Base-by-base conservation (phyloP, 495 filamentous ascomycete genomes). In the Terfezia boudieri region DNA sequence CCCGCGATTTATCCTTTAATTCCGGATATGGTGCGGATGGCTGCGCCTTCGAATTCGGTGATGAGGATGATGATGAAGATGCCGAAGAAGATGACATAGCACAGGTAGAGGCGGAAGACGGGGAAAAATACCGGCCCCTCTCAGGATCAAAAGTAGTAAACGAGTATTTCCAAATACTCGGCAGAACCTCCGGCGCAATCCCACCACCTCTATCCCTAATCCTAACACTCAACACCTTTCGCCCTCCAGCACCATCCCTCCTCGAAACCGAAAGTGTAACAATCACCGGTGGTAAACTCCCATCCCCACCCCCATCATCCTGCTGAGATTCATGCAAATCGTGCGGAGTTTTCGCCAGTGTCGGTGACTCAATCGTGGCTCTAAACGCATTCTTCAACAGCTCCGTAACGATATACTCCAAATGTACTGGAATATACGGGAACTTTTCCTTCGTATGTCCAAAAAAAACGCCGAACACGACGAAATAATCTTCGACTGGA, bases 401-500 rank as follows among this genome's bases (percentile, higher is more conserved):
- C 68, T 98, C 90, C 0, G 89, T 95, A 55, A 94, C 74, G 58
- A 98, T 94, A 66, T 98, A 98, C 66, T 95, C 90, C 14, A 96
- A 72, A 66, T 98, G 90, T 55, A 92, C 88, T 7, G 90, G 89
- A 6, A 98, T 79, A 59, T 92, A 87, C 12, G 90, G 86, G 61
- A 96, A 89, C 0, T 75, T 76, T 11, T 86, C 82, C 46, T 83
- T 78, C 0, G 82, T 77, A 58, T 89, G 76, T 35, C 89, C n/a
- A n/a, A n/a, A n/a, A n/a, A n/a, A 60, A 92, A 90, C 56, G 80
- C 77, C 54, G 86, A 86, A 66, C 89, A 95, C 2, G 74, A 72
- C 55, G 84, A 78, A 52, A 96, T 74, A 36, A 84, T 84, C 20
- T 74, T 73, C 0, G 88, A 82, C 0, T 89, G 90, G 26, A 80